A percentile compares a stretch with the other conserved stretches of the same genome.
Evolutionary conservation across 208 protist genomes (phyloP).

Genomic region (Naegleria gruberi): DNA sequence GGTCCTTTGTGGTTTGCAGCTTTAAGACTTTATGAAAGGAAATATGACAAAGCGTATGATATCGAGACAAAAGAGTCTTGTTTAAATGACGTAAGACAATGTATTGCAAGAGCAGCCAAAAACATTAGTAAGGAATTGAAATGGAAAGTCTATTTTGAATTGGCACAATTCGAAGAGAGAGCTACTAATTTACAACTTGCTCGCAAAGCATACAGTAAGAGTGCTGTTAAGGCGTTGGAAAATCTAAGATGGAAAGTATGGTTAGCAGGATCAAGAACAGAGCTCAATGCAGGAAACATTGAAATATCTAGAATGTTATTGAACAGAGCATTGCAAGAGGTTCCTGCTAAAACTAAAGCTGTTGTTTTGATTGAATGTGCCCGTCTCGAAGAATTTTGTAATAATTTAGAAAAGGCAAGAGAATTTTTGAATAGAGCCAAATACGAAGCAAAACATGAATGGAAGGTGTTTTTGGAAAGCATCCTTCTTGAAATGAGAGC

Average conservation of each 20-base stretch:
- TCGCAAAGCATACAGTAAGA: constrained; percentile 45
- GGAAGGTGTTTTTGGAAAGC: constrained; percentile 60
- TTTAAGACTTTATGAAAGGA: constrained; percentile 51
- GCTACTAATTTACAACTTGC: constrained; percentile 38
- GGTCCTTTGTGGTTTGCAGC: constrained; percentile 62
- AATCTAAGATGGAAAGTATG: constrained; percentile 72
- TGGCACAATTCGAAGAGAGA: constrained; percentile 59
- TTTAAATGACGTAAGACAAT: constrained; percentile 8
- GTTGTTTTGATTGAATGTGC: constrained; percentile 56
- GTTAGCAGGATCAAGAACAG: constrained; percentile 50
- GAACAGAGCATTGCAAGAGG: constrained; percentile 46
- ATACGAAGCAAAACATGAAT: constrained; percentile 48
- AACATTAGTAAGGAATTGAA: constrained; percentile 51
- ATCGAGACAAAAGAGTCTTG: neutral
- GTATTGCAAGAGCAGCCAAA: constrained; percentile 19
- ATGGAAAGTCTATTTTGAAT: constrained; percentile 72
- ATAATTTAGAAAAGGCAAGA: constrained; percentile 46
- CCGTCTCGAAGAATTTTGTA: constrained; percentile 50
- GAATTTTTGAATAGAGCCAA: constrained; percentile 47
- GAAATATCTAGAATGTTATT: constrained; percentile 42
- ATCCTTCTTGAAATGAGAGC: constrained; percentile 59
- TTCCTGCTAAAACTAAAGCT: constrained; percentile 49
- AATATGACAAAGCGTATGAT: neutral
- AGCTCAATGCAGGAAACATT: constrained; percentile 39
- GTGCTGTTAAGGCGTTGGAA: constrained; percentile 40